These are phyloP conservation scores for Suillus sp. DNA, from an alignment of 768 basidiomycete genomes.

Conservation along the genomic window DNA sequence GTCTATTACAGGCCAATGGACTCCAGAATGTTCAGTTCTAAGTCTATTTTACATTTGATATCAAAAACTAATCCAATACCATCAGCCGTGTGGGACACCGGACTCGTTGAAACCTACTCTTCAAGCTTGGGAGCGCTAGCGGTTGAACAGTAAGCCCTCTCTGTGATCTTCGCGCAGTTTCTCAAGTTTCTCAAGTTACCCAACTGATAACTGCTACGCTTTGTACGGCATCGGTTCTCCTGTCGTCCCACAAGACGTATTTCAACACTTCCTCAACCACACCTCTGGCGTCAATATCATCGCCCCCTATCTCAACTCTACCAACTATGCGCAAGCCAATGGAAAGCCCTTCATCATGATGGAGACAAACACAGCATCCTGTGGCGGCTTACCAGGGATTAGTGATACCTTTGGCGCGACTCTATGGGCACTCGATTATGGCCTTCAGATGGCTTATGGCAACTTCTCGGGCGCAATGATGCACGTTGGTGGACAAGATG, in stretches of 20 bases:
- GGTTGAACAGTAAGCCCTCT: constrained; percentile 39
- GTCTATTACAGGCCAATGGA: constrained; percentile 35
- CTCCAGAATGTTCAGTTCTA: constrained; percentile 21
- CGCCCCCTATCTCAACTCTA: constrained; percentile 39
- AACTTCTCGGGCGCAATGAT: constrained; percentile 50
- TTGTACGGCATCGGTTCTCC: constrained; percentile 22
- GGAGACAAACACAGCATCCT: constrained; percentile 56
- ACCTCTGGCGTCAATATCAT: constrained; percentile 38
- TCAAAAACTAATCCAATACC: not conserved
- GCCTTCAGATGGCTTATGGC: constrained; percentile 48
- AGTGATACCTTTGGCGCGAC: constrained; percentile 52
- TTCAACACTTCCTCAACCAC: constrained; percentile 48
- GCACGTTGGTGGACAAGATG: constrained; percentile 50
- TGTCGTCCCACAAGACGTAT: constrained; percentile 40
- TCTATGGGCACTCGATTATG: constrained; percentile 54
- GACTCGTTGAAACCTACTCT: constrained; percentile 28
- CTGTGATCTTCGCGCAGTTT: not conserved
- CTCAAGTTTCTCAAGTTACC: constrained; percentile 37
- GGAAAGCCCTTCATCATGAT: constrained; percentile 51
- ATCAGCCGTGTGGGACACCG: constrained; percentile 33
- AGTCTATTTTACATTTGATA: not conserved
- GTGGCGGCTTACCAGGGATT: constrained; percentile 56
- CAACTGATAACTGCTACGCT: constrained; percentile 37
- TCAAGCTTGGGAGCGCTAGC: constrained; percentile 40
- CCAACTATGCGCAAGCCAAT: constrained; percentile 32